These are phyloP conservation scores for Diaporthe nobilis DNA, from an alignment of 2,329 filamentous ascomycete genomes.

Conservation along the genomic window DNA sequence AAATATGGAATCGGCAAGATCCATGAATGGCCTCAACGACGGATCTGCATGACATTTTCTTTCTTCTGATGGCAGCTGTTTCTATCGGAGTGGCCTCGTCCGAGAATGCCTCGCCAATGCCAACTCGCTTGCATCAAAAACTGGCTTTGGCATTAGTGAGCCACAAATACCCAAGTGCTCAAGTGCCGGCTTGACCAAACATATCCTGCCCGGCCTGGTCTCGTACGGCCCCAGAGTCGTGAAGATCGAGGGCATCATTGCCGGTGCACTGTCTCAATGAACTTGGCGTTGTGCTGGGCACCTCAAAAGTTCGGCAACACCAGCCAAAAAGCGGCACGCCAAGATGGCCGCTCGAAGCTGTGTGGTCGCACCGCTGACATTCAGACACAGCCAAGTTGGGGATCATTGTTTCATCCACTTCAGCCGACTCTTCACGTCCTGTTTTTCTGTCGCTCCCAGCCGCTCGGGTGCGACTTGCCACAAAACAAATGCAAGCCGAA, in stretches of 20 bases:
- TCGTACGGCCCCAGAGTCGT: not conserved
- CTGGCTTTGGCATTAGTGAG: slow-evolving; percentile 30
- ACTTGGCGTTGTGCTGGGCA: slow-evolving; percentile 24
- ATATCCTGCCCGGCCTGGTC: not conserved
- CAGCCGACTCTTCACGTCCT: slow-evolving; percentile 14
- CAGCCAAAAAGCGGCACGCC: slow-evolving; percentile 11
- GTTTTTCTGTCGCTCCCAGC: not conserved
- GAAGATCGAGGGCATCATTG: not conserved
- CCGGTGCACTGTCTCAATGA: slow-evolving; percentile 20
- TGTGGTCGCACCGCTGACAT: slow-evolving; percentile 11
- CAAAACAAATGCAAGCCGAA: slow-evolving; percentile 7
- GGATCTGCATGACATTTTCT: slow-evolving; percentile 28
- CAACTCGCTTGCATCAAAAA: slow-evolving; percentile 31
- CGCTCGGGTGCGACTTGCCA: not conserved
- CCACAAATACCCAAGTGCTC: slow-evolving; percentile 11
- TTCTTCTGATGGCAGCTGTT: slow-evolving; percentile 4
- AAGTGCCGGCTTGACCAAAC: slow-evolving; percentile 18
- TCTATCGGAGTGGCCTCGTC: slow-evolving; percentile 14
- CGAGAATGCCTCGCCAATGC: slow-evolving; percentile 25
- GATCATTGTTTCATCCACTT: slow-evolving; percentile 27
- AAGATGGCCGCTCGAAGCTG: slow-evolving; percentile 4
- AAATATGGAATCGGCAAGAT: not conserved
- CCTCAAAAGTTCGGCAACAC: slow-evolving; percentile 13
- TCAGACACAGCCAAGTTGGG: slow-evolving; percentile 32
- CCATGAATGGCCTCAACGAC: not conserved